A percentile compares a stretch with the other conserved stretches of the same genome.
These are phyloP conservation scores for Malassezia obtusa DNA, from an alignment of 1,284 basidiomycete genomes.

Conservation along the genomic window DNA sequence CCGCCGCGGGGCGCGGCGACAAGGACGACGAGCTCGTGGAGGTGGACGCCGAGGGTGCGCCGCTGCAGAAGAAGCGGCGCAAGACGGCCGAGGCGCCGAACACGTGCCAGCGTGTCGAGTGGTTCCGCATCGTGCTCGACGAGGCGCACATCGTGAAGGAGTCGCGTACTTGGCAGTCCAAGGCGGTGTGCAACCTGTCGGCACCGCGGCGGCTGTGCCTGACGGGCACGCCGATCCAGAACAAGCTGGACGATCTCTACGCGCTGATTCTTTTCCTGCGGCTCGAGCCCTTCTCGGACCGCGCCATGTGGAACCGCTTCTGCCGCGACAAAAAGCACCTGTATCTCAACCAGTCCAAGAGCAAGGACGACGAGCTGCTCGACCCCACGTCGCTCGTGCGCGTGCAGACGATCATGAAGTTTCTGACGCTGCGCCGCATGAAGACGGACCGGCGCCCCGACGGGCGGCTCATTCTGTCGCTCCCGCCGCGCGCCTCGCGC, in stretches of 20 bases:
- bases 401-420: slow-evolving; percentile 94
- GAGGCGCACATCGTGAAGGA: slow-evolving; percentile 72
- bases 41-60: not conserved
- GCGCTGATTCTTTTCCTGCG: slow-evolving; percentile 93
- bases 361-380: slow-evolving; percentile 22
- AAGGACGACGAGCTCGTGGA: slow-evolving; percentile 3
- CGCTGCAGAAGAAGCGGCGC: slow-evolving; percentile 47
- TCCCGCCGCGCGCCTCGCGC: slow-evolving; percentile 73
- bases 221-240: slow-evolving; percentile 96
- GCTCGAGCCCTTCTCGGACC: slow-evolving; percentile 82
- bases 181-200: slow-evolving; percentile 85
- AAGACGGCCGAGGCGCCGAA: slow-evolving; percentile 60
- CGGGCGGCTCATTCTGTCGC: slow-evolving; percentile 70
- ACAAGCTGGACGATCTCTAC: slow-evolving; percentile 94
- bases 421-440: slow-evolving; percentile 86
- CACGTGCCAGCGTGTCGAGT: slow-evolving; percentile 86
- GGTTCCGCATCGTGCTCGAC: slow-evolving; percentile 51
- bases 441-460: slow-evolving; percentile 76
- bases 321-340: slow-evolving; percentile 78
- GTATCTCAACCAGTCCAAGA: slow-evolving; percentile 12
- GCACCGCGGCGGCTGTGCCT: slow-evolving; percentile 86
- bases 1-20: slow-evolving; percentile 16
- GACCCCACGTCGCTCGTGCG: slow-evolving; percentile 83
- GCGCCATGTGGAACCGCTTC: slow-evolving; percentile 80
- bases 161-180: slow-evolving; percentile 79